Evolutionary conservation across 768 basidiomycete genomes (phyloP).

Genomic region (Tulasnella sp.): DNA sequence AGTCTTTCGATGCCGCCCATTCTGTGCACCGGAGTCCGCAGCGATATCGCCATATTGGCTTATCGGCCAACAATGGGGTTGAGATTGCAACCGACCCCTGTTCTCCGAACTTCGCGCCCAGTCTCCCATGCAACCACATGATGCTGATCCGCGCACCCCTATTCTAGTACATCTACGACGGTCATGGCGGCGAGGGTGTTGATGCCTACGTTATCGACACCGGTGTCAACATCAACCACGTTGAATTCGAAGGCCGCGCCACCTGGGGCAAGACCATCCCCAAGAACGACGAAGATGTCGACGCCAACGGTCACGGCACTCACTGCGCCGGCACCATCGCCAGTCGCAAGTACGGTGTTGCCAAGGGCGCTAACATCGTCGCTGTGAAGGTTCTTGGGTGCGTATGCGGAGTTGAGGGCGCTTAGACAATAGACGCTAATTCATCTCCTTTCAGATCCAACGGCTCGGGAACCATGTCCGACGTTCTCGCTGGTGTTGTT

Average conservation of each 20-base stretch:
- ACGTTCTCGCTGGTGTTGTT: constrained; percentile 78
- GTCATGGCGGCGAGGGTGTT: constrained; percentile 76
- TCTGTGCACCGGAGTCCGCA: background rate
- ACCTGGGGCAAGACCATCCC: constrained; percentile 92
- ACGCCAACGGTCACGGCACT: constrained; percentile 87
- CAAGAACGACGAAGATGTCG: constrained; percentile 66
- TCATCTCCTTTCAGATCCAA: constrained; percentile 56
- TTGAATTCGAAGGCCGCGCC: constrained; percentile 82
- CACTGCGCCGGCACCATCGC: constrained; percentile 79
- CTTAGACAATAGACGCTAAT: background rate
- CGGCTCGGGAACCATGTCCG: constrained; percentile 89
- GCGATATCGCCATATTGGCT: background rate
- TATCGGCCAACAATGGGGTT: constrained; percentile 6
- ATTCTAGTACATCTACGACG: constrained; percentile 58
- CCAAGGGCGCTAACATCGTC: constrained; percentile 80
- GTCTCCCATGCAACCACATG: background rate
- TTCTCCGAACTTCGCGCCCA: background rate
- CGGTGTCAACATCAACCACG: constrained; percentile 77
- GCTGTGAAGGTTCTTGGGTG: constrained; percentile 64
- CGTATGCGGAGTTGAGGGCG: background rate
- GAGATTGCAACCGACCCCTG: background rate
- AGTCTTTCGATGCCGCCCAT: background rate
- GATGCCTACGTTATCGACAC: constrained; percentile 56
- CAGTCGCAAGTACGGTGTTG: constrained; percentile 88
- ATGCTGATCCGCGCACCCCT: background rate